Evolutionary conservation across 2,329 filamentous ascomycete species (phyloP), one percentile per base, ranked within the genome.

Genomic region (Ophiostoma montium): DNA sequence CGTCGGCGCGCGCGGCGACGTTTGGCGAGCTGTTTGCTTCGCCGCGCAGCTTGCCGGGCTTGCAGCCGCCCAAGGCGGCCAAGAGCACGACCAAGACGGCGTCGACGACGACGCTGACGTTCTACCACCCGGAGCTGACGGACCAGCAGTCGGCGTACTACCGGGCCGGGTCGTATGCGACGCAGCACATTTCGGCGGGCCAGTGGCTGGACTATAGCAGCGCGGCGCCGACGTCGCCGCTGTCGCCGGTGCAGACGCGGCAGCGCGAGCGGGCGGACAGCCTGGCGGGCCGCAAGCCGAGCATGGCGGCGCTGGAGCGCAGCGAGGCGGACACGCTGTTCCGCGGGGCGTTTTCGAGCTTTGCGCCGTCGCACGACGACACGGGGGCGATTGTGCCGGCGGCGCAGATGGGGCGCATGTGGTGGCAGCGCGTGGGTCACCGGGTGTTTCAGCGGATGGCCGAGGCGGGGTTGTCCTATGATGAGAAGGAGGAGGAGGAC

Each of bases 281-380:
- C 57, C 69, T 76, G 59, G 80, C 67, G 36, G 80, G 72, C 55
- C 74, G 67, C 60, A 76, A 79, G 63, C 74, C 73, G 5, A 73
- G 74, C 2, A 63, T 68, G 5, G 65, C 66, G 1, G 77, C 81
- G 54, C 60, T 76, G 1, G n/a, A n/a, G 72, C 84, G 58, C 69
- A 76, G 57, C 75, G 82, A 83, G 60, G 77, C 87, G 64, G 84
- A 89, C 56, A 74, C 80, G 0, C 67, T 89, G 10, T 90, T 89
- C 59, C 75, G 83, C 30, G 78, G 82, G 49, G 84, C 81, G 1
- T 90, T 88, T 62, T 87, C 83, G 0, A 84, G 82, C 58, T 90
- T 89, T 61, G 85, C 85, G 6, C 85, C 85, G 0, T 79, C 75
- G 47, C 81, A 77, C 57, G 85, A 90, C 61, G 80, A 89, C 59